Evolutionary conservation across 768 basidiomycete species (phyloP).

Genomic region (Leccinum pellstonianum): DNA sequence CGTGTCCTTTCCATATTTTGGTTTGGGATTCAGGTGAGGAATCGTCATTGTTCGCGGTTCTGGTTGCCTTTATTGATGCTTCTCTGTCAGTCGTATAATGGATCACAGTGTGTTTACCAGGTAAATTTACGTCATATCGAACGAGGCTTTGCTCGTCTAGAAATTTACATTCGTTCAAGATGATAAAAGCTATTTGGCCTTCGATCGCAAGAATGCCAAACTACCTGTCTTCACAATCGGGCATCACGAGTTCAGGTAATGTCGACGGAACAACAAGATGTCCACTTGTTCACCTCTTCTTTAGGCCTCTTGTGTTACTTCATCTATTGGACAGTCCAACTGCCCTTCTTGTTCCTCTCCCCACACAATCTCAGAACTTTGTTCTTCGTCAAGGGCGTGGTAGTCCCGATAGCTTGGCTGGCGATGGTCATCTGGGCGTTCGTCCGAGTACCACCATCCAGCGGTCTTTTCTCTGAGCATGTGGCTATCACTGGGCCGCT

Average conservation of each 20-base stretch:
- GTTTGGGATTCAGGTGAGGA: slow-evolving; percentile 68
- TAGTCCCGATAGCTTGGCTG: slow-evolving; percentile 65
- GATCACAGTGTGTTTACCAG: slow-evolving; percentile 76
- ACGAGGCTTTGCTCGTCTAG: background rate
- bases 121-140: slow-evolving; percentile 13
- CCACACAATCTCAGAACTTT: slow-evolving; percentile 76
- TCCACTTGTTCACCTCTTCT: background rate
- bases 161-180: slow-evolving; percentile 30
- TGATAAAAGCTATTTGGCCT: slow-evolving; percentile 85
- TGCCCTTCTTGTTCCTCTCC: slow-evolving; percentile 73
- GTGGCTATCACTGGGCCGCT: slow-evolving; percentile 47
- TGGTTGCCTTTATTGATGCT: background rate
- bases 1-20: slow-evolving; percentile 79
- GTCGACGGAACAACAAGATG: background rate
- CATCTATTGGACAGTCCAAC: slow-evolving; percentile 74
- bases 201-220: slow-evolving; percentile 64
- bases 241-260: slow-evolving; percentile 62
- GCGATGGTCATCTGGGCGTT: slow-evolving; percentile 81
- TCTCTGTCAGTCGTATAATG: slow-evolving; percentile 44
- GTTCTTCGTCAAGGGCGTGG: slow-evolving; percentile 65
- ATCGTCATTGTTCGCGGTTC: background rate
- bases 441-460: slow-evolving; percentile 59
- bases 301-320: slow-evolving; percentile 73
- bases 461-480: slow-evolving; percentile 55
- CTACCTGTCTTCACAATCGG: slow-evolving; percentile 50